These are phyloP conservation scores for Porcisia deanei DNA, from an alignment of 208 protist genomes.

Conservation along the genomic window DNA sequence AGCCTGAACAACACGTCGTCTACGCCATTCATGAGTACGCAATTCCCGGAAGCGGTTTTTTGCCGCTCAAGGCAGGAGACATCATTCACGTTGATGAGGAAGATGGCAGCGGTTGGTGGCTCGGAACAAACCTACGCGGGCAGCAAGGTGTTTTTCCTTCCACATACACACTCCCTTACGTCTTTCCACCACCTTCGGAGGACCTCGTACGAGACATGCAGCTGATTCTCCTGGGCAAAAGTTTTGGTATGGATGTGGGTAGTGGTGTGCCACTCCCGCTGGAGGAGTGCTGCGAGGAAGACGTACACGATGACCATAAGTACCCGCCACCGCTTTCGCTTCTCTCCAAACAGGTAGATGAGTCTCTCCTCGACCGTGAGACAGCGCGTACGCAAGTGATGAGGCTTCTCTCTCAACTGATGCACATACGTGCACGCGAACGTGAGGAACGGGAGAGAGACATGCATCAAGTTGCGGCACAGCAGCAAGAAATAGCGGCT, in stretches of 20 bases:
- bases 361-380: conserved; percentile 34
- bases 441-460: not conserved
- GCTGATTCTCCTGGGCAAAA: conserved; percentile 26
- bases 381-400: conserved; percentile 18
- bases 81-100: conserved; percentile 60
- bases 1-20: conserved; percentile 31
- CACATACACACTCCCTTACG: conserved; percentile 58
- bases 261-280: conserved; percentile 23
- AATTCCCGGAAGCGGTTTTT: conserved; percentile 44
- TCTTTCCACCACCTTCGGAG: conserved; percentile 33
- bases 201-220: conserved; percentile 34
- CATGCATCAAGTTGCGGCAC: not conserved
- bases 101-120: conserved; percentile 78
- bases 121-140: conserved; percentile 47
- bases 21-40: conserved; percentile 62
- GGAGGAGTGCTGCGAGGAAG: not conserved
- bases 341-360: conserved; percentile 23
- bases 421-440: not conserved
- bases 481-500: not conserved
- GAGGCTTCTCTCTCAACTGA: conserved; percentile 6
- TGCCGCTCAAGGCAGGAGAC: conserved; percentile 51
- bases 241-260: conserved; percentile 37
- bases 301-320: not conserved
- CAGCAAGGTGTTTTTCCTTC: conserved; percentile 69
- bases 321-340: not conserved